These are phyloP conservation scores for Melanopsichium pennsylvanicum DNA, from an alignment of 1,284 basidiomycete genomes.

Conservation along the genomic window DNA sequence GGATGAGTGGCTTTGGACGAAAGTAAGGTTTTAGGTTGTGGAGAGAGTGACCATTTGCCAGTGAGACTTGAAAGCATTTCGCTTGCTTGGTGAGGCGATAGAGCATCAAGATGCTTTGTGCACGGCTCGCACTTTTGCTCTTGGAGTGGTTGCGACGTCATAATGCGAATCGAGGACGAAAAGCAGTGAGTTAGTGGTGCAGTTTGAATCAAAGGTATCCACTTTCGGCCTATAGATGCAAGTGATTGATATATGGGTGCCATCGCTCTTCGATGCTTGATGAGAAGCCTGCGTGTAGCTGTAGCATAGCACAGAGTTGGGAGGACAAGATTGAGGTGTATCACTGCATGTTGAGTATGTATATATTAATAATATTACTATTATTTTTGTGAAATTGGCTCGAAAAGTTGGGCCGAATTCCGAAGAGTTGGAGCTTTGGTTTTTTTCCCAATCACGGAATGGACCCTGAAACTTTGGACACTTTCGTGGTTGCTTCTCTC, in stretches of 20 bases:
- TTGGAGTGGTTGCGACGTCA: constrained; percentile 17
- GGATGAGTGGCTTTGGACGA: constrained; percentile 17
- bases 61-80: constrained; percentile 27
- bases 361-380: too few species aligned
- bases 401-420: not conserved
- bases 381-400: not conserved
- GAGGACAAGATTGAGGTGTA: too few species aligned
- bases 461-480: constrained; percentile 21
- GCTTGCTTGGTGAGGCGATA: constrained; percentile 18
- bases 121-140: constrained; percentile 35
- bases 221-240: too few species aligned
- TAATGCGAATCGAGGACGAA: not conserved
- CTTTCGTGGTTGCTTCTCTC: too few species aligned
- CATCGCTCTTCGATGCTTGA: not conserved
- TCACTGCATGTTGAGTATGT: too few species aligned
- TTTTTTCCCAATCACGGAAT: not conserved
- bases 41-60: constrained; percentile 46
- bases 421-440: too few species aligned
- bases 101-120: constrained; percentile 16
- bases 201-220: too few species aligned
- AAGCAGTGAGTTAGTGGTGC: too few species aligned
- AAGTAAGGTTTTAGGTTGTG: constrained; percentile 41
- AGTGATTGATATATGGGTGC: too few species aligned
- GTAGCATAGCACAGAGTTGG: too few species aligned
- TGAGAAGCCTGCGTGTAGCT: too few species aligned